phyloP scores from a whole-genome alignment of 75 land plant genomes.

The Azolla pinnata region DNA sequence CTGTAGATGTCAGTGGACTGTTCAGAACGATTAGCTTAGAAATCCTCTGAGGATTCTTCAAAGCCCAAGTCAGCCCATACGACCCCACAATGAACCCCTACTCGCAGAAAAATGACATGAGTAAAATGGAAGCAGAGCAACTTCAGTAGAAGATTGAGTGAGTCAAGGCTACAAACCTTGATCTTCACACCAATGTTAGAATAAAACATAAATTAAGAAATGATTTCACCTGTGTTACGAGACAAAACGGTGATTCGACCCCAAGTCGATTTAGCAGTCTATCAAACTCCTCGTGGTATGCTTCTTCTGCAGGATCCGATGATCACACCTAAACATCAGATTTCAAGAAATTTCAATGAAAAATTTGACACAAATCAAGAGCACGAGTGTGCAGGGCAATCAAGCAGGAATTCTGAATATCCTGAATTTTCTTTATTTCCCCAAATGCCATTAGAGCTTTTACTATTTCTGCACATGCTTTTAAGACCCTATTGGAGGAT shows the following conservation, averaged over 20 bases:
- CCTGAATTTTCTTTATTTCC: too few relatives aligned
- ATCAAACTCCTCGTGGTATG: conserved; percentile 77
- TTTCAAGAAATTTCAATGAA: conserved; percentile 5
- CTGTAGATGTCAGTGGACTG: conserved; percentile 66
- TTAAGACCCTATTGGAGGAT: neutral
- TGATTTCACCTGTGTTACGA: conserved; percentile 71
- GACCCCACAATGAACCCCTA: conserved; percentile 96
- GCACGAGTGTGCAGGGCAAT: too few relatives aligned
- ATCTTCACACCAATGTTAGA: too few relatives aligned
- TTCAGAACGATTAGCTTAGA: conserved; percentile 69
- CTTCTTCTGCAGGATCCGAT: conserved; percentile 64
- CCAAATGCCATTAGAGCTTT: neutral
- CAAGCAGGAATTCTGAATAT: too few relatives aligned
- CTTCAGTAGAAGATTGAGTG: too few relatives aligned
- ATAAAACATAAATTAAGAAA: neutral
- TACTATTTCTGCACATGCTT: neutral
- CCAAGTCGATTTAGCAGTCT: conserved; percentile 54
- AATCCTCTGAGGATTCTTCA: conserved; percentile 68
- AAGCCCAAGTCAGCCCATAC: conserved; percentile 93
- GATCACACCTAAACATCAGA: conserved; percentile 20
- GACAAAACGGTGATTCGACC: conserved; percentile 60
- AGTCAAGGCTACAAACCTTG: too few relatives aligned
- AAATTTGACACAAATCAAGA: neutral
- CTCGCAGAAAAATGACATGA: too few relatives aligned
- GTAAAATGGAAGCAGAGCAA: too few relatives aligned